Evolutionary conservation across 768 basidiomycete species (phyloP), one percentile per base, ranked within the genome.

Genomic region (Tricholomella constricta): DNA sequence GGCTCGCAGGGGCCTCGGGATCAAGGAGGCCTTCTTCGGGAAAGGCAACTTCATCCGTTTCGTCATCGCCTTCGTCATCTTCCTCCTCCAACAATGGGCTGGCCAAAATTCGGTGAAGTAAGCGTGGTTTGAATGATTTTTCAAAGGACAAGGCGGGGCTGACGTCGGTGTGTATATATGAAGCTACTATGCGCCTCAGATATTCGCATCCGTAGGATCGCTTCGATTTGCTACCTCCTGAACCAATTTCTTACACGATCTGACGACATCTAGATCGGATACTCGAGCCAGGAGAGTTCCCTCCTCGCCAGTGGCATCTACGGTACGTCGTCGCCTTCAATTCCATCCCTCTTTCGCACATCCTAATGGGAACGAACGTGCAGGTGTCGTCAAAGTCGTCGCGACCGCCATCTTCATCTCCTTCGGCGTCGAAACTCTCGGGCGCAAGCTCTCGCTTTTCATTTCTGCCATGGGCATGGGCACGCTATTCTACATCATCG

Each of bases 21-120:
- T 79, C 56, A 82, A 74, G 58, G 86, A 91, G 59, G 89, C 89
- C 2, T 88, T 93, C 73, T 74, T 90, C 32, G 87, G 88, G 22
- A 89, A 88, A 63, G 92, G 93, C 35, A 93, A 94, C 69, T 79
- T 84, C 37, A 72, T 86, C 56, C 84, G 93, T 19, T 94, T 94
- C 72, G 73, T 88, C 17, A 91, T 94, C 61, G 91, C 92, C 2
- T 84, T 90, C 61, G 68, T 80, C 19, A 89, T 91, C 52, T 91
- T 92, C 74, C 67, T 89, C 50, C 72, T 92, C 10, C 92, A 94
- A 60, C 90, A 94, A 64, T 91, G 86, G 86, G 80, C 81, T 32
- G 92, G 92, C 1, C 91, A 94, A 65, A 91, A 94, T 68, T 84
- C 86, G 0, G 86, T 94, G 56, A 76, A 74, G 77, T 80, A 52